Conservation (phyloP, 306 rosid species). For the Medicago ruthenica region DNA sequence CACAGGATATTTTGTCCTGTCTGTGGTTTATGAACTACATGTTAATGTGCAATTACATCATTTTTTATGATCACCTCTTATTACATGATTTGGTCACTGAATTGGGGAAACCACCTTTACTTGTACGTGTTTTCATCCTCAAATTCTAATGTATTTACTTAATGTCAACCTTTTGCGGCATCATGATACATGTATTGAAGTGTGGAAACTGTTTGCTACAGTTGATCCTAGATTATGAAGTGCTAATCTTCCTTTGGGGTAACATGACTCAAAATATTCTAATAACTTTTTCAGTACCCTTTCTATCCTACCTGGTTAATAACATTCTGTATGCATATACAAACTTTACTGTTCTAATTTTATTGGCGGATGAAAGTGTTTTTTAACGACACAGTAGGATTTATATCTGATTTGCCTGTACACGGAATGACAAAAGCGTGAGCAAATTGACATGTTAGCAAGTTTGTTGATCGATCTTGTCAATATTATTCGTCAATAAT, state of each 20-base stretch:
- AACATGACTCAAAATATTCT: conserved; percentile 46
- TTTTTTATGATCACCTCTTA: too few species aligned
- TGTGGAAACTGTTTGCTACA: conserved; percentile 66
- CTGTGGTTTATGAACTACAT: too few species aligned
- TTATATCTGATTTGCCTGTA: too few species aligned
- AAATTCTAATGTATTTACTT: too few species aligned
- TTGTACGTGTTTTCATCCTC: too few species aligned
- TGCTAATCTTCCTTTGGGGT: conserved; percentile 89
- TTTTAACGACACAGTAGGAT: conserved; percentile 85
- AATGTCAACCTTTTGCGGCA: too few species aligned
- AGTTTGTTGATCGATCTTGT: conserved; percentile 27
- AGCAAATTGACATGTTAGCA: conserved; percentile 22
- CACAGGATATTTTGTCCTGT: too few species aligned
- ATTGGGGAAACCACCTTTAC: too few species aligned
- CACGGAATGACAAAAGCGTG: too few species aligned
- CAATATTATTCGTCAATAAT: conserved; percentile 34
- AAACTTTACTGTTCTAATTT: conserved; percentile 28
- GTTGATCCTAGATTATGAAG: conserved; percentile 90
- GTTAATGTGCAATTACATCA: too few species aligned
- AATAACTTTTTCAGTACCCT: conserved; percentile 15
- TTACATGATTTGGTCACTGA: too few species aligned
- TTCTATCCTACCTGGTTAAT: conserved; percentile 2
- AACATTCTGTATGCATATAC: background rate
- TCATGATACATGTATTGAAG: too few species aligned
- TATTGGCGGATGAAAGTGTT: conserved; percentile 77